These are phyloP conservation scores for Hamamelis virginiana DNA, from an alignment of 164 flowering plant genomes.

Conservation along the genomic window DNA sequence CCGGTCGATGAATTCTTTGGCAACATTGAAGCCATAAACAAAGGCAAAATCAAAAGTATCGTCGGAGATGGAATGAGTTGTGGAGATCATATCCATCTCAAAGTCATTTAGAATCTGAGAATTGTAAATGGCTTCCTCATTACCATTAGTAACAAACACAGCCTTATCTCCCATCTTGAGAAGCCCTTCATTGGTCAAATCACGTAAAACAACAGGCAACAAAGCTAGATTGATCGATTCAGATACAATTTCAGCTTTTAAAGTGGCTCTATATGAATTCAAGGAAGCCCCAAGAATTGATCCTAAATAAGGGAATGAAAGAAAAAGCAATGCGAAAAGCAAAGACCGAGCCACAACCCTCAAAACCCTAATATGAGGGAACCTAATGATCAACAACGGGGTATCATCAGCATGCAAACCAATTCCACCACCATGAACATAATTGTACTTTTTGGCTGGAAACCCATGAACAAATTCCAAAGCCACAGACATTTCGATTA, in stretches of 20 bases:
- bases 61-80: conserved; percentile 28
- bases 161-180: conserved; percentile 38
- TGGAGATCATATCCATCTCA: conserved; percentile 30
- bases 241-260: background rate
- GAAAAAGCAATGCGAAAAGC: conserved; percentile 43
- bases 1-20: conserved; percentile 37
- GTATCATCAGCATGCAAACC: conserved; percentile 19
- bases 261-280: background rate
- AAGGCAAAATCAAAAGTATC: conserved; percentile 43
- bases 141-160: conserved; percentile 29
- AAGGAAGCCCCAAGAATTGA: conserved; percentile 11
- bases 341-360: conserved; percentile 48
- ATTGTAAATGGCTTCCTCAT: background rate
- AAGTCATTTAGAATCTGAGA: conserved; percentile 15
- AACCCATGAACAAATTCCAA: conserved; percentile 12
- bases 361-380: conserved; percentile 35
- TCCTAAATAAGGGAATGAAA: conserved; percentile 42
- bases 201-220: conserved; percentile 41
- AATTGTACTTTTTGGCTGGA: conserved; percentile 10
- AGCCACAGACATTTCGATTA: background rate
- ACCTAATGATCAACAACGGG: conserved; percentile 33
- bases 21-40: conserved; percentile 6
- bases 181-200: conserved; percentile 53
- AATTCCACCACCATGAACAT: conserved; percentile 5
- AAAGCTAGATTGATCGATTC: conserved; percentile 5